phyloP scores from a whole-genome alignment of 2,329 filamentous ascomycete genomes.

The Apiospora sp. region DNA sequence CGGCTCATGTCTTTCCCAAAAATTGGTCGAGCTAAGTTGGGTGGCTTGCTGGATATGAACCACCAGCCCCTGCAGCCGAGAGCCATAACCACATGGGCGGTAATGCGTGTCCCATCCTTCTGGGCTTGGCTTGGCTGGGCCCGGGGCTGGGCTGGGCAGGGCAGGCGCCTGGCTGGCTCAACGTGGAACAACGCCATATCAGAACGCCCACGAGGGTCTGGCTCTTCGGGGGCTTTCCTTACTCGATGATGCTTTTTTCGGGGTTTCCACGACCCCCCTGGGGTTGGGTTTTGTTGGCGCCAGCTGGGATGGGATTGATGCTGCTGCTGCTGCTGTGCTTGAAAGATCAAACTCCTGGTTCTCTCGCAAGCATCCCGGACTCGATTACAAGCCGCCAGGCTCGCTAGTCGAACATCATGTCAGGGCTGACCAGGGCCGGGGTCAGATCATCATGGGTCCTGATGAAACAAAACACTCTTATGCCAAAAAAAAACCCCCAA shows the following conservation, averaged over 20 bases:
- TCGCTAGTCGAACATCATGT: neutral
- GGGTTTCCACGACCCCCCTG: neutral
- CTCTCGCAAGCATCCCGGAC: neutral
- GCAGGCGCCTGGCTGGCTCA: neutral
- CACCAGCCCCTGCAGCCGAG: slow-evolving; percentile 3
- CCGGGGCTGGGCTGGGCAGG: neutral
- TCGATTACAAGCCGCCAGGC: neutral
- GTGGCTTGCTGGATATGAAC: slow-evolving; percentile 17
- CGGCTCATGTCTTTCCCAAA: neutral
- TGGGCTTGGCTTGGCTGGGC: slow-evolving; percentile 2
- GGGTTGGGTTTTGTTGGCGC: neutral
- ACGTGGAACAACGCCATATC: slow-evolving; percentile 9
- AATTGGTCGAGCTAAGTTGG: neutral
- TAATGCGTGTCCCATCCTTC: slow-evolving; percentile 8
- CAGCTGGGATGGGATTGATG: neutral
- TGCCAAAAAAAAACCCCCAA: neutral
- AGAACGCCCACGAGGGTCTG: neutral
- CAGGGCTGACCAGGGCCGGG: slow-evolving; percentile 11
- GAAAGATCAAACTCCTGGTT: neutral
- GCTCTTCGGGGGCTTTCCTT: neutral
- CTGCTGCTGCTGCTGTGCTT: neutral
- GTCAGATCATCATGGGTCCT: slow-evolving; percentile 17
- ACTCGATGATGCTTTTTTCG: neutral
- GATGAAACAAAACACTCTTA: slow-evolving; percentile 6
- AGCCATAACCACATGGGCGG: slow-evolving; percentile 12